Base-by-base conservation (phyloP, 257 asterid genomes). In the Cinchona pubescens region DNA sequence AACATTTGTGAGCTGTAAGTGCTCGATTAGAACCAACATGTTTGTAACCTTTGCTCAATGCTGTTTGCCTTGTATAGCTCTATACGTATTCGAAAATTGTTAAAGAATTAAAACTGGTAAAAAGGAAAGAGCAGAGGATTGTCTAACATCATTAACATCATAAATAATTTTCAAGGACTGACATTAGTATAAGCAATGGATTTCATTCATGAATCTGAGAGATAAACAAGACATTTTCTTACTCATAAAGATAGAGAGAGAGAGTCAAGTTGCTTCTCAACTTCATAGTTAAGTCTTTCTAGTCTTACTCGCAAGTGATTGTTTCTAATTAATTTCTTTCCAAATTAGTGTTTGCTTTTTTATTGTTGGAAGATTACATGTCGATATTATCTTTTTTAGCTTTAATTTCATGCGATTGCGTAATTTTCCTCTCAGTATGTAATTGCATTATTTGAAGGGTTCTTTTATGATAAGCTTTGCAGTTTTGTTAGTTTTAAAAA, bases 1-100 rank as follows among this genome's bases (percentile, higher is more conserved):
- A 48, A 80, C 75, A 79, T 11, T 34, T 43, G 65, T 83, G 86
- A 79, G 86, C 82, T 83, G 84, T 67, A 65, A 18, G 55, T 76
- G 80, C 80, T 42, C 43, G 34, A 76, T 68, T 67, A 61, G 75
- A 13, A 37, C 75, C 81, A 45, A 61, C 81, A 79, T 43, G 64
- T 73, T 71, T 40, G 55, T 58, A 42, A 60, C 29, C 25, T 73
- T 55, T n/a, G 58, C 16, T 35, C 60, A 59, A 37, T 29, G 80
- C 76, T 71, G 80, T 73, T 75, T 65, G 43, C 61, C 42, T 35
- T 46, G n/a, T n/a, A n/a, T n/a, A n/a, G n/a, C n/a, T 67, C 9
- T 13, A 6, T 14, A 4, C 13, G n/a, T n/a, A 7, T 2, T 12
- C 23, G 3, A 27, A n/a, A 6, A 19, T 14, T 16, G 5, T 25